These are phyloP conservation scores for Aspergillus sp. DNA, from an alignment of 2,329 filamentous ascomycete species.

Conservation along the genomic window DNA sequence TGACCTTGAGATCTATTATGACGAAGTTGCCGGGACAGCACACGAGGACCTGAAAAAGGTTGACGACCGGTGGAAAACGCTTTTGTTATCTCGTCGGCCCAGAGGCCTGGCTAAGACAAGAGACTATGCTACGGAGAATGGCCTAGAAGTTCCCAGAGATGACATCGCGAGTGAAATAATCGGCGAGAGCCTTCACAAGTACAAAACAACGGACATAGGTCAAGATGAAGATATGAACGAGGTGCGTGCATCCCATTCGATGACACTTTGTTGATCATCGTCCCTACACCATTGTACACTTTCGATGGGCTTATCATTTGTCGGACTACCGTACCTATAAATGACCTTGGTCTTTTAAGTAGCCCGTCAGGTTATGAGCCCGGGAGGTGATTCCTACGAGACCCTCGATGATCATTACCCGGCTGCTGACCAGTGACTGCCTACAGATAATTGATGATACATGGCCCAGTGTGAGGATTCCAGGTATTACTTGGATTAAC, in stretches of 20 bases:
- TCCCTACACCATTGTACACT: not conserved
- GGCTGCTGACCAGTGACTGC: not conserved
- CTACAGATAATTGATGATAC: constrained; percentile 2
- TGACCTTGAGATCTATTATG: not conserved
- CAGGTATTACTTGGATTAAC: constrained; percentile 21
- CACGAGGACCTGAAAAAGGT: not conserved
- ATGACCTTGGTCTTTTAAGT: too few relatives aligned
- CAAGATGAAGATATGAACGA: not conserved
- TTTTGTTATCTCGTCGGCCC: constrained; percentile 3
- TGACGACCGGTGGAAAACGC: constrained; percentile 6
- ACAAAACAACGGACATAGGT: not conserved
- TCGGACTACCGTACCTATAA: too few relatives aligned
- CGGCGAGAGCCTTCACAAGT: not conserved
- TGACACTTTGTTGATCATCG: not conserved
- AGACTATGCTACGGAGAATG: not conserved
- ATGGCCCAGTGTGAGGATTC: constrained; percentile 12
- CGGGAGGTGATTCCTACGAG: too few relatives aligned
- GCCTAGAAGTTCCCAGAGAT: not conserved
- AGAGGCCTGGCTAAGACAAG: not conserved
- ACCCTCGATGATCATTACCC: not conserved
- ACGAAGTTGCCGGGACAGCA: too few relatives aligned
- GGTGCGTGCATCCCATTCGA: not conserved
- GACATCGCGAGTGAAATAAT: not conserved
- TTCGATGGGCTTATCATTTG: not conserved
- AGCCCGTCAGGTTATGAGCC: too few relatives aligned